Base-by-base conservation (phyloP, 2,329 filamentous ascomycete species). In the Parascedosporium putredinis region DNA sequence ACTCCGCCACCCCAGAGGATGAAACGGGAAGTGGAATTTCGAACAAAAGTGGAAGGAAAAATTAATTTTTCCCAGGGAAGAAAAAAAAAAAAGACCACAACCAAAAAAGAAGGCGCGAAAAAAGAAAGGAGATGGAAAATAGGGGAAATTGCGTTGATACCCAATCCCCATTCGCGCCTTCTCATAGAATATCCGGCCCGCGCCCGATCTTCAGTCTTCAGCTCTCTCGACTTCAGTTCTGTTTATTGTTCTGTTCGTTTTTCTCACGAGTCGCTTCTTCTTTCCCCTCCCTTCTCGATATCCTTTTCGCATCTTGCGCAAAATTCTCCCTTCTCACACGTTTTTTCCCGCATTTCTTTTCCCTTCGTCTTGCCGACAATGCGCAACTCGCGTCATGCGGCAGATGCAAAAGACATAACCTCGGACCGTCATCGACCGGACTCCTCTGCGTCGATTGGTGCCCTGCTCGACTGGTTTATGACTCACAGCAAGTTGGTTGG, bases 171-270 rank as follows among this genome's bases (percentile, higher is more conserved):
- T 20, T 45, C 31, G 36, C 45, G 36, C n/a, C n/a, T n/a, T n/a
- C 12, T 33, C 27, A 22, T 31, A 47, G 43, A 23, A 48, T 48
- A 48, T 38, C 46, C 46, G 46, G 46, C 46, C 23, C 46, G 46
- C 46, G 46, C 46, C 31, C 46, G 29, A 47, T 36, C 20, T 47
- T 47, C 22, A 36, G 24, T n/a, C 29, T 22, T 33, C 18, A 25
- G 27, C 10, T 25, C 33, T 16, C 33, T 20, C 10, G 24, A 20
- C 18, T 20, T 42, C 10, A 20, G 8, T n/a, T 14, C 9, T 18
- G n/a, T 18, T 7, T 18, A 16, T 36, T 16, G n/a, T 16, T 36
- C 14, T 36, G n/a, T 36, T 18, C 4, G n/a, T 8, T 16, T 36
- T 18, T 36, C 14, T 14, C 9, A 16, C 6, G 34, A n/a, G 23